Base-by-base conservation (phyloP, 306 rosid species). In the Amphicarpaea edgeworthii region DNA sequence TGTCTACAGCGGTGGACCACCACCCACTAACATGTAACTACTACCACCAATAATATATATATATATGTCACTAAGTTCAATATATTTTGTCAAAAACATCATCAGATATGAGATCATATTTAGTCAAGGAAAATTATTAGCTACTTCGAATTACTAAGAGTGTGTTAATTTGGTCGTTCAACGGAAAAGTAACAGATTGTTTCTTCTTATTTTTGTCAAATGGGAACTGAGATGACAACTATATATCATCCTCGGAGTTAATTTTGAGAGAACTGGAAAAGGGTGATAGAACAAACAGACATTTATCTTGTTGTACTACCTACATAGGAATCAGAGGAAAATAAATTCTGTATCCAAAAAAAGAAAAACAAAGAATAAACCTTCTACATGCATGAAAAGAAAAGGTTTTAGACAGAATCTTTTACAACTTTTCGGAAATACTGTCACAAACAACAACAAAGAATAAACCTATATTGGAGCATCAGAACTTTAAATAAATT, bases 11-110 rank as follows among this genome's bases (percentile, higher is more conserved):
- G 6, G 42, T 83, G 83, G 81, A 45, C 74, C 53, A 23, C 54
- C 76, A 64, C 72, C 79, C 83, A 83, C 86, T 67, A 12, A 34
- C 74, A 11, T 3, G 34, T 67, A 12, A 23, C 75, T 12, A 14
- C 46, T 41, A 57, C 12, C 26, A 77, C n/a, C n/a, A n/a, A n/a
- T n/a, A n/a, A n/a, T n/a, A n/a, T n/a, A n/a, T n/a, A n/a, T n/a
- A 50, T 70, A 30, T n/a, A 50, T 76, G 40, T 70, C 75, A 46
- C 61, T 24, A 20, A 43, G 41, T 46, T 42, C 8, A 70, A 46
- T 63, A 46, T n/a, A n/a, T n/a, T n/a, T 63, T 15, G 19, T 34
- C 24, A 37, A 70, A 74, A 4, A 40, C 66, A 63, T 23, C 54
- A 58, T 53, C 66, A 73, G 30, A 3, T 28, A 28, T n/a, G 14